phyloP scores from a whole-genome alignment of 495 filamentous ascomycete genomes.

The Pyrenula massariospora region DNA sequence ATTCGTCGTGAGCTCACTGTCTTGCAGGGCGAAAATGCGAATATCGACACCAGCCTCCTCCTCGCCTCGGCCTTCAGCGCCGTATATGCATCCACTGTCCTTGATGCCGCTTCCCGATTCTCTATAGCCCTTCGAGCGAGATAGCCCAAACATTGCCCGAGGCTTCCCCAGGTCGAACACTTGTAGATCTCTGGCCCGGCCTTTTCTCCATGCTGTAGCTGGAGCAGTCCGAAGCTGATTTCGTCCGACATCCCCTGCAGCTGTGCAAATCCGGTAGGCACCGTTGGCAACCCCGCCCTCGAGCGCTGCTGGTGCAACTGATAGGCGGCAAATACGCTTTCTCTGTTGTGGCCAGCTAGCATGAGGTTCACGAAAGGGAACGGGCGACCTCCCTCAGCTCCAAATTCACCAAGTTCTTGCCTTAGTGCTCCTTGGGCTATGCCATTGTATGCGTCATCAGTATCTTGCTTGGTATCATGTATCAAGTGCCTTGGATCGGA shows the following conservation, averaged over 20 bases:
- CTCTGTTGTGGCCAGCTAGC: slow-evolving; percentile 28
- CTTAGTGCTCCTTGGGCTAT: slow-evolving; percentile 23
- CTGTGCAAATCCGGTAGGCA: slow-evolving; percentile 40
- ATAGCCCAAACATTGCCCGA: slow-evolving; percentile 81
- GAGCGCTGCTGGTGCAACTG: slow-evolving; percentile 20
- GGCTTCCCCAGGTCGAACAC: slow-evolving; percentile 77
- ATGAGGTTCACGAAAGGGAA: slow-evolving; percentile 23
- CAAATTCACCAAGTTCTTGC: slow-evolving; percentile 23
- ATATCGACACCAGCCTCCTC: slow-evolving; percentile 43
- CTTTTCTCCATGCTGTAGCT: slow-evolving; percentile 15
- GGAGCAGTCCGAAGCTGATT: slow-evolving; percentile 57
- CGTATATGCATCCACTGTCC: slow-evolving; percentile 55
- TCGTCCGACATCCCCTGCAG: slow-evolving; percentile 92
- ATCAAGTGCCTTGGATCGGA: slow-evolving; percentile 25
- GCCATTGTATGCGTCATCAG: slow-evolving; percentile 25
- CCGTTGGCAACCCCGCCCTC: slow-evolving; percentile 17
- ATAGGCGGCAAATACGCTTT: slow-evolving; percentile 21
- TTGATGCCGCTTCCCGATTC: slow-evolving; percentile 72
- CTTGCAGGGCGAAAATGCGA: too few relatives aligned
- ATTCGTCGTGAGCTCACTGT: too few relatives aligned
- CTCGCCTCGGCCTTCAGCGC: slow-evolving; percentile 59
- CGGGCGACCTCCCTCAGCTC: slow-evolving; percentile 23
- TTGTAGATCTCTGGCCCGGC: slow-evolving; percentile 58
- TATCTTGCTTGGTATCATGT: slow-evolving; percentile 28
- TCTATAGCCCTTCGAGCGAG: slow-evolving; percentile 74